phyloP scores from a whole-genome alignment of 495 filamentous ascomycete genomes.

The Achaetomiella virescens region DNA sequence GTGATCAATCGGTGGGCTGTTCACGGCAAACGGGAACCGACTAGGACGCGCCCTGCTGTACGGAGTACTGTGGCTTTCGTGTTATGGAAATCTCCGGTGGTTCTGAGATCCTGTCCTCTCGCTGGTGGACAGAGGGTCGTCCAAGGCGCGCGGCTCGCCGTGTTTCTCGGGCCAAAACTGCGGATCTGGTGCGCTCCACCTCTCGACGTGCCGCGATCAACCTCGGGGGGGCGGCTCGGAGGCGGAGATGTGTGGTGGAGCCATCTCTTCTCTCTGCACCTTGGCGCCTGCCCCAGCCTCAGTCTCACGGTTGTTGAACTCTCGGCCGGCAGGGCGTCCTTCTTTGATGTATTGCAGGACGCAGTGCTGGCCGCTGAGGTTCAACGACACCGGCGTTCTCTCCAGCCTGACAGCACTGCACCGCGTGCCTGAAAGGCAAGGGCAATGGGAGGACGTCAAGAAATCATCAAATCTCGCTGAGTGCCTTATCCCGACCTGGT shows the following conservation, averaged over 20 bases:
- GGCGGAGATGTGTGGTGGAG: slow-evolving; percentile 1
- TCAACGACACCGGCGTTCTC: too few species aligned
- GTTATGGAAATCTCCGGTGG: not conserved
- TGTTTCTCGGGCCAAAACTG: not conserved
- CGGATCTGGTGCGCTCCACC: not conserved
- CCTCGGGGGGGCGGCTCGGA: slow-evolving; percentile 4
- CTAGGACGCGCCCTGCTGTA: not conserved
- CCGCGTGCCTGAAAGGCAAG: too few species aligned
- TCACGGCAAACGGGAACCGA: not conserved
- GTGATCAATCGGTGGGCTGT: slow-evolving; percentile 15
- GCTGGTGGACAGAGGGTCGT: not conserved
- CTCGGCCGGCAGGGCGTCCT: not conserved
- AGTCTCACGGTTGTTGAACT: not conserved
- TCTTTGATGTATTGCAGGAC: too few species aligned
- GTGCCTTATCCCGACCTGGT: too few species aligned
- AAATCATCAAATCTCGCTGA: too few species aligned
- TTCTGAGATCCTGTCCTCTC: not conserved
- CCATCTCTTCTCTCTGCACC: not conserved
- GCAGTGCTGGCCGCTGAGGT: too few species aligned
- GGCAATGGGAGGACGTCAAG: too few species aligned
- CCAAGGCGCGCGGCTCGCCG: slow-evolving; percentile 7
- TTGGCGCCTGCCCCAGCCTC: slow-evolving; percentile 4
- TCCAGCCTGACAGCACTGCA: too few species aligned
- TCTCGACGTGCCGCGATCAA: not conserved
- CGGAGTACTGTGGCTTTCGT: not conserved